A percentile compares a stretch with the other conserved stretches of the same genome.
phyloP scores from a whole-genome alignment of 805 yeast species.

The Candida railenensis region DNA sequence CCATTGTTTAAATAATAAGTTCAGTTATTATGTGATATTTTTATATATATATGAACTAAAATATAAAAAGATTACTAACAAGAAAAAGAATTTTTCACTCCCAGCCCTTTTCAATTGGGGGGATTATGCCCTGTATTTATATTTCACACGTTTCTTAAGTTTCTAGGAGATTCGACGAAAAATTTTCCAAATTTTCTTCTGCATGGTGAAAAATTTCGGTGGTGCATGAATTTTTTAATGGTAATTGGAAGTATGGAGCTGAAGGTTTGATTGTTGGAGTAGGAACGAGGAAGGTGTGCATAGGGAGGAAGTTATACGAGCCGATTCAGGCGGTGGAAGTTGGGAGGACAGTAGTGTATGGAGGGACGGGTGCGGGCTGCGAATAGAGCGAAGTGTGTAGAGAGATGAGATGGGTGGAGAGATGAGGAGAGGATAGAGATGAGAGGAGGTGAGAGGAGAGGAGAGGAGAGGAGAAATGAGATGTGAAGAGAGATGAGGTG shows the following conservation, averaged over 20 bases:
- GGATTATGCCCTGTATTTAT: conserved; percentile 1
- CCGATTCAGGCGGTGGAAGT: neutral
- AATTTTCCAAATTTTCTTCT: neutral
- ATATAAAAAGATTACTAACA: neutral
- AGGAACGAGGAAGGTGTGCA: neutral
- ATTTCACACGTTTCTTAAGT: conserved; percentile 2
- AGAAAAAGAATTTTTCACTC: neutral
- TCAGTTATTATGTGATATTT: neutral
- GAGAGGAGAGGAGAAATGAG: too few relatives aligned
- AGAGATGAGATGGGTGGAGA: too few relatives aligned
- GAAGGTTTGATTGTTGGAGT: too few relatives aligned
- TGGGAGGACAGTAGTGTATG: too few relatives aligned
- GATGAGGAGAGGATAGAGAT: too few relatives aligned
- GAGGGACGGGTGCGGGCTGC: too few relatives aligned
- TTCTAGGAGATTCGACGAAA: neutral
- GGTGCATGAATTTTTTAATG: neutral
- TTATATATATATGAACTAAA: neutral
- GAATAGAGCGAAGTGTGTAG: too few relatives aligned
- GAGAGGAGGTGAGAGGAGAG: too few relatives aligned
- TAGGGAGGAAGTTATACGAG: neutral
- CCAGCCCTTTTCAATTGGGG: too few relatives aligned
- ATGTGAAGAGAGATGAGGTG: too few relatives aligned
- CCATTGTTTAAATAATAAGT: conserved; percentile 53
- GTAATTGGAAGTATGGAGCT: too few relatives aligned
- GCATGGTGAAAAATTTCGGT: neutral